phyloP scores from a whole-genome alignment of 352 stramenopile genomes.

The Paralagenidium karlingii region DNA sequence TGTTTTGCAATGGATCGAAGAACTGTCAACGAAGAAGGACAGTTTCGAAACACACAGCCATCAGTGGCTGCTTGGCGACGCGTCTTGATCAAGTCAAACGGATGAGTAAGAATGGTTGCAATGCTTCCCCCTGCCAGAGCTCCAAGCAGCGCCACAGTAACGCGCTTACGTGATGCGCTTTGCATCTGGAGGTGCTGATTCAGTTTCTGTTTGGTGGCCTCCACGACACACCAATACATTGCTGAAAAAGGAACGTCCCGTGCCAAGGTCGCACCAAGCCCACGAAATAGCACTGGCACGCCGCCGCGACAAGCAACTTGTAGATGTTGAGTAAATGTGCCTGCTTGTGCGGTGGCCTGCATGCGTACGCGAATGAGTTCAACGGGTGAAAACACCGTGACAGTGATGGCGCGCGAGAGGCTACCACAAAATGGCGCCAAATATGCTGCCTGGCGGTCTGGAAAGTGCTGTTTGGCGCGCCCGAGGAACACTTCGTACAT shows the following conservation, averaged over 20 bases:
- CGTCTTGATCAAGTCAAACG: conserved; percentile 95
- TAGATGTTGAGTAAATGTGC: conserved; percentile 30
- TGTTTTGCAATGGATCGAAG: no score
- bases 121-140: conserved; percentile 81
- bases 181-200: conserved; percentile 3
- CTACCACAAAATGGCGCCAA: conserved; percentile 58
- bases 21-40: no score
- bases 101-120: conserved; percentile 87
- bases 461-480: conserved; percentile 19
- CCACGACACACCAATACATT: conserved; percentile 93
- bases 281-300: conserved; percentile 71
- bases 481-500: conserved; percentile 85
- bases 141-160: conserved; percentile 64
- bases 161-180: conserved; percentile 52
- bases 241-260: conserved; percentile 92
- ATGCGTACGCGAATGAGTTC: conserved; percentile 82
- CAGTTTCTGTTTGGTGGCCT: conserved; percentile 24
- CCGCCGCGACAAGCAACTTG: conserved; percentile 44
- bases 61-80: conserved; percentile 49
- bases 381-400: conserved; percentile 74
- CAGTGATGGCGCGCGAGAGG: conserved; percentile 49
- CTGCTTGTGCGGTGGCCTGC: conserved; percentile 23
- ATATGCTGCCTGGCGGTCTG: conserved; percentile 23
- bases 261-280: conserved; percentile 84
- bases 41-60: no score